Evolutionary conservation across 345 rosid species (phyloP), one percentile per base, ranked within the genome.

Genomic region (Ceriops zippeliana): DNA sequence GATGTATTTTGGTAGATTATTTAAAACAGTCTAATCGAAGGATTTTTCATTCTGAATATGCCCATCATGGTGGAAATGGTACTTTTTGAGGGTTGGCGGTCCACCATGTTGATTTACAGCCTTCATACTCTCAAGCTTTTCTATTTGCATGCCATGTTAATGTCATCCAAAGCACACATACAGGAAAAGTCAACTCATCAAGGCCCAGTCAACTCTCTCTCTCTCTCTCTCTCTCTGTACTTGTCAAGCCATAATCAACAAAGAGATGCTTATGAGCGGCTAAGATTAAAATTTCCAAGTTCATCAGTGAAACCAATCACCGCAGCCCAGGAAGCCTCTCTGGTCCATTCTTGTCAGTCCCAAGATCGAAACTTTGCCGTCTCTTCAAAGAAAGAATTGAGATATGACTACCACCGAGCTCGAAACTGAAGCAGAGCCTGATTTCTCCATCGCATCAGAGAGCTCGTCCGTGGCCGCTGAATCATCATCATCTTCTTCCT

Each of bases 381-480:
- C 13, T 37, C 54, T 22, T 47, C 21, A 0, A 24, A 52, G 52
- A 34, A 52, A 34, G 37, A 34, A 34, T 34, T 62, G 21, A 34
- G 8, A 58, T 3, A 67, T 73, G 76, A 16, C 42, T 54, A 21
- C 58, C 17, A 5, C 49, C 49, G 54, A 42, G 35, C 19, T 67
- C 38, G 71, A 54, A 61, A 16, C 5, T 61, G 71, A 53, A 52
- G 47, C 61, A 66, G 76, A 73, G 38, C 53, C 56, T 37, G 49
- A 53, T 17, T 42, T 17, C 24, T 53, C 71, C 47, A 7, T 2
- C 32, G 13, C 27, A 6, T 67, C 68, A 28, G 34, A 24, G 52
- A 17, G 27, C 13, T 65, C 57, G 20, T 65, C 65, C 21, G 10
- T 30, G 59, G 5, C 27, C 49, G 22, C 54, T 31, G 62, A 27